Evolutionary conservation across 192 early-diverging fungal genomes (phyloP).

Genomic region (Coemansia sp.): DNA sequence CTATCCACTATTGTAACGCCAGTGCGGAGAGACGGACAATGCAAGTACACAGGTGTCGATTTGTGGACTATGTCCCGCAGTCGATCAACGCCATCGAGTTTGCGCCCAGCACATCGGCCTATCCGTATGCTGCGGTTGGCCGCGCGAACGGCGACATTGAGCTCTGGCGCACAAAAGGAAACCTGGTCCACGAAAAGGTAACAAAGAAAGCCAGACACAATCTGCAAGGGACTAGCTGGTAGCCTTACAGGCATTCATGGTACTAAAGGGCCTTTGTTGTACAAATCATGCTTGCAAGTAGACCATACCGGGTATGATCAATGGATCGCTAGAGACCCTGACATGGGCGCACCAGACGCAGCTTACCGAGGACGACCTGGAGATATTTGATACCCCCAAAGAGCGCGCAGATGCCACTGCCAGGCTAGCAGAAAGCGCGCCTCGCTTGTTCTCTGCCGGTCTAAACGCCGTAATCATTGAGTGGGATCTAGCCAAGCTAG

Average conservation of each 20-base stretch:
- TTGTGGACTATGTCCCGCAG: slow-evolving; percentile 81
- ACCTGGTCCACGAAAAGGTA: slow-evolving; percentile 81
- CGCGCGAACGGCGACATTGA: slow-evolving; percentile 93
- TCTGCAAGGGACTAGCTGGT: neutral
- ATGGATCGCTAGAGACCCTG: slow-evolving; percentile 69
- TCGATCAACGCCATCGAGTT: slow-evolving; percentile 82
- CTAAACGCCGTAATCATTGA: slow-evolving; percentile 82
- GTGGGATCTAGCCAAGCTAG: slow-evolving; percentile 74
- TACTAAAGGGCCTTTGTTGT: neutral
- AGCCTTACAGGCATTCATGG: neutral
- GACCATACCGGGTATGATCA: slow-evolving; percentile 77
- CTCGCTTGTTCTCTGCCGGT: slow-evolving; percentile 84
- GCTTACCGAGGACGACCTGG: slow-evolving; percentile 60
- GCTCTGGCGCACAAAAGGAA: slow-evolving; percentile 75
- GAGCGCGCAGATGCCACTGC: slow-evolving; percentile 56
- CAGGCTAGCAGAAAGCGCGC: slow-evolving; percentile 53
- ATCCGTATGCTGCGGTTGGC: slow-evolving; percentile 71
- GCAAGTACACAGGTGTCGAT: slow-evolving; percentile 82
- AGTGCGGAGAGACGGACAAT: slow-evolving; percentile 33
- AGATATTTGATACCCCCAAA: slow-evolving; percentile 65
- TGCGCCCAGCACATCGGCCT: slow-evolving; percentile 59
- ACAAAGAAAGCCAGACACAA: neutral
- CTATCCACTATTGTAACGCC: neutral
- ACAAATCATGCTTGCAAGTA: slow-evolving; percentile 22
- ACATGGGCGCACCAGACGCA: slow-evolving; percentile 78